These are phyloP conservation scores for Dryadomyces quercivorus DNA, from an alignment of 2,329 filamentous ascomycete genomes.

Conservation along the genomic window DNA sequence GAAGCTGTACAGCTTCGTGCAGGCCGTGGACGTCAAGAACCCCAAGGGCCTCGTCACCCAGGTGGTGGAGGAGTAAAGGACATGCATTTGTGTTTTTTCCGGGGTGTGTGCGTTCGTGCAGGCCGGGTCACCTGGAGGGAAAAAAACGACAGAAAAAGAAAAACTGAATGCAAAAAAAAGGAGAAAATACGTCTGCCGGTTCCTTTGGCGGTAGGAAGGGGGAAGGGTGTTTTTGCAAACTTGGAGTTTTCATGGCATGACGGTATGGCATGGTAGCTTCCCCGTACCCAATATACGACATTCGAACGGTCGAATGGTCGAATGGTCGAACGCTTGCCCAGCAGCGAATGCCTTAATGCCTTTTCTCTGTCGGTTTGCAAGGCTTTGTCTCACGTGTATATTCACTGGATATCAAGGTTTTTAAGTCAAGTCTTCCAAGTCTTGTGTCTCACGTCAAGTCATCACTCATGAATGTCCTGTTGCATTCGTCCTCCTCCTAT, in stretches of 20 bases:
- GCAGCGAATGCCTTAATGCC: neutral
- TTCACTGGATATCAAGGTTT: neutral
- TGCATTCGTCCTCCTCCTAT: neutral
- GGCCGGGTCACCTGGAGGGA: conserved; percentile 8
- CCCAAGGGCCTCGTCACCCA: conserved; percentile 93
- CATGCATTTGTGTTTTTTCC: neutral
- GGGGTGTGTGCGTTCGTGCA: neutral
- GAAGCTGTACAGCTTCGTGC: conserved; percentile 99
- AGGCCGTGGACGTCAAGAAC: conserved; percentile 99
- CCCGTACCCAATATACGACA: conserved; percentile 12
- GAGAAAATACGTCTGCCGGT: neutral
- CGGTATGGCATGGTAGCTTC: conserved; percentile 25
- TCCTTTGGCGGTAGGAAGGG: neutral
- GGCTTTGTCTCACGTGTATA: neutral
- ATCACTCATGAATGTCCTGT: no score
- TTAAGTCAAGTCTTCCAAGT: no score
- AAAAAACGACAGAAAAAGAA: conserved; percentile 13
- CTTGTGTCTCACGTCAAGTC: no score
- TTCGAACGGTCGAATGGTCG: neutral
- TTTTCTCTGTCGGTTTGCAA: no score
- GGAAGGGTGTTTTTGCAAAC: conserved; percentile 21
- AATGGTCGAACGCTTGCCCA: neutral
- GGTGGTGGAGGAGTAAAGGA: conserved; percentile 61
- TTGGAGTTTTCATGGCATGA: conserved; percentile 30
- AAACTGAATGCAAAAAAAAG: neutral